phyloP scores from a whole-genome alignment of 495 filamentous ascomycete species.

The Bathelium albidoporum region DNA sequence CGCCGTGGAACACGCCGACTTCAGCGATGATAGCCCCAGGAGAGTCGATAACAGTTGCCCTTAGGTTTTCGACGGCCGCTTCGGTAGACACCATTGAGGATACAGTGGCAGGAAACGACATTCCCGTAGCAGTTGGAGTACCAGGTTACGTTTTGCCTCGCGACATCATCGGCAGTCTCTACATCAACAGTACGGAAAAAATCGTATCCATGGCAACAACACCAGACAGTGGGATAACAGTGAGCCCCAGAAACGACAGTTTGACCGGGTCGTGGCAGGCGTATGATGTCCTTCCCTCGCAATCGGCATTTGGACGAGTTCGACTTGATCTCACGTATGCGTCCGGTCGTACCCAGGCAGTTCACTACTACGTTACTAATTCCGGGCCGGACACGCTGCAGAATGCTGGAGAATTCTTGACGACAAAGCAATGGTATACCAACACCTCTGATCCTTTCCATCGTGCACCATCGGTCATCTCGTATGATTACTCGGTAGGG shows the following conservation, averaged over 20 bases:
- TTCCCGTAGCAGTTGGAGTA: slow-evolving; percentile 36
- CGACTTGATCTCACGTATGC: slow-evolving; percentile 34
- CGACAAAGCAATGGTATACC: slow-evolving; percentile 34
- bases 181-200: slow-evolving; percentile 23
- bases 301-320: slow-evolving; percentile 32
- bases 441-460: slow-evolving; percentile 39
- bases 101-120: slow-evolving; percentile 29
- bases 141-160: slow-evolving; percentile 41
- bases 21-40: slow-evolving; percentile 33
- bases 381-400: slow-evolving; percentile 24
- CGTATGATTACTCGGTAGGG: slow-evolving; percentile 36
- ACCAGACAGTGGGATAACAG: slow-evolving; percentile 18
- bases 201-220: slow-evolving; percentile 13
- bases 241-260: slow-evolving; percentile 7
- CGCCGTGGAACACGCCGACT: slow-evolving; percentile 41
- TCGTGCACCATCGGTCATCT: slow-evolving; percentile 39
- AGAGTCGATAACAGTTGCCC: slow-evolving; percentile 33
- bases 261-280: slow-evolving; percentile 4
- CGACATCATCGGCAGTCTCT: slow-evolving; percentile 34
- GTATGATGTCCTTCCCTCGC: slow-evolving; percentile 24
- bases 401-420: slow-evolving; percentile 33
- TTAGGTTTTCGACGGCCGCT: slow-evolving; percentile 37
- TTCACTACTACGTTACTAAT: slow-evolving; percentile 44
- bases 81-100: slow-evolving; percentile 34
- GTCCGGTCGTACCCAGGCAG: slow-evolving; percentile 34